Evolutionary conservation across 495 filamentous ascomycete genomes (phyloP), one percentile per base, ranked within the genome.

Genomic region (Aspergillus asperescens): DNA sequence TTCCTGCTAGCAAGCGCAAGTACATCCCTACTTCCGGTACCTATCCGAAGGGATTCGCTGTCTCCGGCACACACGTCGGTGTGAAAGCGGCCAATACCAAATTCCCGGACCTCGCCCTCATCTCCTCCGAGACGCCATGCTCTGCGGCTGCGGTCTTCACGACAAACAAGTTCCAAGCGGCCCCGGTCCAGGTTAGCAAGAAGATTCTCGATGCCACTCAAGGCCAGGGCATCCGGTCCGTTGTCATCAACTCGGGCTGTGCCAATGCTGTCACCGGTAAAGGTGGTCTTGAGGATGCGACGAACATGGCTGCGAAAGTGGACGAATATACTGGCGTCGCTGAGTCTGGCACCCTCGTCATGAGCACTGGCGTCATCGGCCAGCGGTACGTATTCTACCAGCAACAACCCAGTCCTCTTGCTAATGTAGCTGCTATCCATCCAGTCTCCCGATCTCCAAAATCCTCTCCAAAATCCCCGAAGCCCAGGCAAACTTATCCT

Each of bases 321-420:
- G 90, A 96, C 62, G 74, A 80, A 60, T 83, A 78, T 61, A 74
- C 73, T 56, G 81, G 81, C 27, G 83, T 82, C 28, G 75, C 79
- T 48, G 75, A 80, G 29, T 77, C 81, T 40, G 82, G 82, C 54
- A 89, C 88, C 6, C 73, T 99, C 35, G 90, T 97, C 44, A 96
- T 97, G 94, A 94, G 88, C 67, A 99, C 93, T 8, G 94, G 93
- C 42, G 93, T 99, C 12, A 99, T 99, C 65, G 94, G 93, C 27
- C 93, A 98, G 69, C 84, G 86, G 86, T 87, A 69, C 40, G 64
- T 52, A 15, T 25, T 39, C 31, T 19, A 18, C 9, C 16, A n/a
- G n/a, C 0, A 15, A 10, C 12, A 12, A 9, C 3, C 39, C 1
- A 24, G 7, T 2, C 16, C 7, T 13, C 24, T 7, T 44, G 19